phyloP scores from a whole-genome alignment of 805 yeast species.

The Yamadazyma nakazawae region DNA sequence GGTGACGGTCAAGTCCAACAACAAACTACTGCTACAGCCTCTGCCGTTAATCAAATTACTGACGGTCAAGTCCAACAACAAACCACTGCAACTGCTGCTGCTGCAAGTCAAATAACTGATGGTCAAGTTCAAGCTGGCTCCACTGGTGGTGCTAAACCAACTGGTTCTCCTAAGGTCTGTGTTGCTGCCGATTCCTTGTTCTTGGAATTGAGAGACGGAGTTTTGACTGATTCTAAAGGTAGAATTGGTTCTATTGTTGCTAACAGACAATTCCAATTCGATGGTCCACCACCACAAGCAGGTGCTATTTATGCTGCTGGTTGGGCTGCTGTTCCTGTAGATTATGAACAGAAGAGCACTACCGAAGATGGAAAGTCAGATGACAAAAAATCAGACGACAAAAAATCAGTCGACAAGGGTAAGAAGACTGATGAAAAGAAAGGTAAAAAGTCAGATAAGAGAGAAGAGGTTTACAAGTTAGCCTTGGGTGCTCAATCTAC shows the following conservation, averaged over 20 bases:
- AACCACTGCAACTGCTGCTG: conserved; percentile 18
- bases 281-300: conserved; percentile 81
- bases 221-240: conserved; percentile 35
- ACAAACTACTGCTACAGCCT: conserved; percentile 24
- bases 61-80: conserved; percentile 44
- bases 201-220: conserved; percentile 19
- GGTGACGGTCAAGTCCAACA: conserved; percentile 31
- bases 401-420: not conserved
- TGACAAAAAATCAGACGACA: not conserved
- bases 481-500: conserved; percentile 60
- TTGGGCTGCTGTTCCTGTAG: conserved; percentile 44
- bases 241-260: conserved; percentile 47
- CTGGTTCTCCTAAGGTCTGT: conserved; percentile 16
- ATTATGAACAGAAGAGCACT: conserved; percentile 8
- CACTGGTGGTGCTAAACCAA: conserved; percentile 14
- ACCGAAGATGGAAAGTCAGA: not conserved
- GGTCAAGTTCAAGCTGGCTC: conserved; percentile 30
- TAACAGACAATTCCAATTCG: conserved; percentile 72
- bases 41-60: conserved; percentile 31
- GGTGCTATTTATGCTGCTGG: conserved; percentile 67
- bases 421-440: not conserved
- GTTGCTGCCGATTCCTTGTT: conserved; percentile 15
- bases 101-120: conserved; percentile 28
- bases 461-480: conserved; percentile 29
- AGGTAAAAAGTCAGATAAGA: not conserved